Percentiles rank a stretch among this genome's conserved stretches.
phyloP scores from a whole-genome alignment of 1,284 basidiomycete species.

The Laetiporus sulphureus region DNA sequence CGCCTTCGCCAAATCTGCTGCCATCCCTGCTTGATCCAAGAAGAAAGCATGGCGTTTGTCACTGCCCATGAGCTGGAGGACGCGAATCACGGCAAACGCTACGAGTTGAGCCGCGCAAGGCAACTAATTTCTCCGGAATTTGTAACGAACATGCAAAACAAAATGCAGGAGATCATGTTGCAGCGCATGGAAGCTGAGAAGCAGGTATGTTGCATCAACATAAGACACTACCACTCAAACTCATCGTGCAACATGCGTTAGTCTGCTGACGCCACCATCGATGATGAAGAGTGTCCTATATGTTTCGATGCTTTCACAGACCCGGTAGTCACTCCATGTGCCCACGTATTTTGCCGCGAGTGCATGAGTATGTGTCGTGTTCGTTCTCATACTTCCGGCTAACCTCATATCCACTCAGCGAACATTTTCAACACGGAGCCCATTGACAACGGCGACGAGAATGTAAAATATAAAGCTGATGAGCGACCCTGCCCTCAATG shows the following conservation, averaged over 20 bases:
- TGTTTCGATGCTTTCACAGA: conserved; percentile 43
- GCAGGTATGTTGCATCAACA: conserved; percentile 28
- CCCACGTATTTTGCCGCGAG: conserved; percentile 44
- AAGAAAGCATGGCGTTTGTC: conserved; percentile 39
- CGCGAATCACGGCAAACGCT: conserved; percentile 12
- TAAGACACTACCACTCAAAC: not conserved
- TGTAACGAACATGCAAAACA: conserved; percentile 39
- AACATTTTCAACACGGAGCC: conserved; percentile 32
- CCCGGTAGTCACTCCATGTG: conserved; percentile 41
- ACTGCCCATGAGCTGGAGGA: conserved; percentile 32
- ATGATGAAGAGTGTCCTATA: conserved; percentile 48
- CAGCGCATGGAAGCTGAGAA: conserved; percentile 41
- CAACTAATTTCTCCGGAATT: conserved; percentile 38
- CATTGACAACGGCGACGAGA: conserved; percentile 26
- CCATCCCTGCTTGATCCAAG: conserved; percentile 55
- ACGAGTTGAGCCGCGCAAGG: conserved; percentile 29
- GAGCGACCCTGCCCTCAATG: conserved; percentile 48
- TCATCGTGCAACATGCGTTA: conserved; percentile 14
- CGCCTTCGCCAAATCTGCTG: conserved; percentile 60
- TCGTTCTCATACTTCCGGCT: conserved; percentile 4
- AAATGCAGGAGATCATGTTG: conserved; percentile 34
- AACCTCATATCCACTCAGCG: conserved; percentile 20
- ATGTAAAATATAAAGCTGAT: conserved; percentile 26
- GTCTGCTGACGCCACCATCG: conserved; percentile 40
- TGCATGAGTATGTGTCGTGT: conserved; percentile 31